Conservation (phyloP, 1,284 basidiomycete species). For the Irpex lacteus region DNA sequence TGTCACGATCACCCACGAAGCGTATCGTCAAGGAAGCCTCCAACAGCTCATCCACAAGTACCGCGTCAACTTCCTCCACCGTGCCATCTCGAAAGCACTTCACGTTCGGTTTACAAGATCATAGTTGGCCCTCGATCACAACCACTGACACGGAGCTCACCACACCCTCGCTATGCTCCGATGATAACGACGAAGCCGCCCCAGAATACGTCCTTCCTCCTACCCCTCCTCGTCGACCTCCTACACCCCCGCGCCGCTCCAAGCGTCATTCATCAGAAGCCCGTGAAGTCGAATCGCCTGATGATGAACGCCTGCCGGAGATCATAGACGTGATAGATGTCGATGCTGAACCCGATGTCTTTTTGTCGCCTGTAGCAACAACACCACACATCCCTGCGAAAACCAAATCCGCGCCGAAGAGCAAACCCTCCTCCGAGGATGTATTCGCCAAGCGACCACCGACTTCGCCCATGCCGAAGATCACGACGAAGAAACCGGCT, state of each 20-base stretch:
- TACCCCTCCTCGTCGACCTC: slow-evolving; percentile 1
- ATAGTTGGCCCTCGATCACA: slow-evolving; percentile 25
- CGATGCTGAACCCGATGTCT: not conserved
- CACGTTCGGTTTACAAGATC: slow-evolving; percentile 8
- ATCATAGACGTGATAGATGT: slow-evolving; percentile 10
- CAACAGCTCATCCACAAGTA: slow-evolving; percentile 7
- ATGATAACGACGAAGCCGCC: slow-evolving; percentile 44
- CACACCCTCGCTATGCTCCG: slow-evolving; percentile 70
- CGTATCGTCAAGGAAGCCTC: slow-evolving; percentile 8
- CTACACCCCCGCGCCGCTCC: slow-evolving; percentile 2
- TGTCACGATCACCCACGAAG: slow-evolving; percentile 1
- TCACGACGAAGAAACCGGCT: slow-evolving; percentile 52
- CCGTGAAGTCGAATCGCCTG: not conserved
- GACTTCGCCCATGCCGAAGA: slow-evolving; percentile 55
- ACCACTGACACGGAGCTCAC: slow-evolving; percentile 29
- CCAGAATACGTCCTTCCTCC: slow-evolving; percentile 45
- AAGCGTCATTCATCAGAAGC: not conserved
- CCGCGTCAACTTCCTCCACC: slow-evolving; percentile 5
- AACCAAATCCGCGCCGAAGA: not conserved
- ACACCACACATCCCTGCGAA: slow-evolving; percentile 3
- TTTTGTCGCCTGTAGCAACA: not conserved
- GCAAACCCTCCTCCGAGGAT: slow-evolving; percentile 23
- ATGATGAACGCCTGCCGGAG: slow-evolving; percentile 12
- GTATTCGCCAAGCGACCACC: slow-evolving; percentile 58
- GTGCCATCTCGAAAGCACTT: slow-evolving; percentile 6